Conservation (phyloP, 345 rosid species). For the Gossypium thurberi region DNA sequence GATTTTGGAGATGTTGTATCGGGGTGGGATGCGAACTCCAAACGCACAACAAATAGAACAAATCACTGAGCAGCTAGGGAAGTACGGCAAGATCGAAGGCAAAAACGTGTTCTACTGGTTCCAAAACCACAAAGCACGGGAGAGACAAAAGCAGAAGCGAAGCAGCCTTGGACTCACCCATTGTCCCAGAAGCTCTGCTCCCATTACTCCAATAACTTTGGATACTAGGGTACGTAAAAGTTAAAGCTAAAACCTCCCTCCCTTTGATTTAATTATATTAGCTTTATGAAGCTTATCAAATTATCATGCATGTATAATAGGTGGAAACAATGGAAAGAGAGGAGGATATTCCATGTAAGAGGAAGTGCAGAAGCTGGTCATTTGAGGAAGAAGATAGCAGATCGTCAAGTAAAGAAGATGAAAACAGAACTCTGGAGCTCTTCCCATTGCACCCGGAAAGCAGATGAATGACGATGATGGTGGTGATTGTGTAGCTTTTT, state of each 20-base stretch:
- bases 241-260: background rate
- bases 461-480: slow-evolving; percentile 19
- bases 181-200: slow-evolving; percentile 33
- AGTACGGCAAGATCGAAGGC: slow-evolving; percentile 95
- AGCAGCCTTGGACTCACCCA: slow-evolving; percentile 55
- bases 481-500: background rate
- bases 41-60: slow-evolving; percentile 92
- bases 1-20: slow-evolving; percentile 85
- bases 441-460: slow-evolving; percentile 98
- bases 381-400: slow-evolving; percentile 58
- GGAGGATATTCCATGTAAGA: slow-evolving; percentile 62
- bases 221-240: slow-evolving; percentile 39
- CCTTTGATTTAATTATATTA: background rate
- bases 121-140: slow-evolving; percentile 99
- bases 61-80: slow-evolving; percentile 73
- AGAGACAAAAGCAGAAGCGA: slow-evolving; percentile 95
- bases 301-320: slow-evolving; percentile 13
- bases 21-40: slow-evolving; percentile 89
- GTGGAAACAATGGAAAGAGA: slow-evolving; percentile 28
- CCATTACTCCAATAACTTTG: slow-evolving; percentile 33
- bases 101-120: slow-evolving; percentile 99
- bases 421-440: slow-evolving; percentile 77
- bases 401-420: slow-evolving; percentile 34
- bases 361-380: slow-evolving; percentile 86
- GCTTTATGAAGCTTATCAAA: background rate